Evolutionary conservation across 2,329 filamentous ascomycete genomes (phyloP).

Genomic region (Pezicula rhizophila): DNA sequence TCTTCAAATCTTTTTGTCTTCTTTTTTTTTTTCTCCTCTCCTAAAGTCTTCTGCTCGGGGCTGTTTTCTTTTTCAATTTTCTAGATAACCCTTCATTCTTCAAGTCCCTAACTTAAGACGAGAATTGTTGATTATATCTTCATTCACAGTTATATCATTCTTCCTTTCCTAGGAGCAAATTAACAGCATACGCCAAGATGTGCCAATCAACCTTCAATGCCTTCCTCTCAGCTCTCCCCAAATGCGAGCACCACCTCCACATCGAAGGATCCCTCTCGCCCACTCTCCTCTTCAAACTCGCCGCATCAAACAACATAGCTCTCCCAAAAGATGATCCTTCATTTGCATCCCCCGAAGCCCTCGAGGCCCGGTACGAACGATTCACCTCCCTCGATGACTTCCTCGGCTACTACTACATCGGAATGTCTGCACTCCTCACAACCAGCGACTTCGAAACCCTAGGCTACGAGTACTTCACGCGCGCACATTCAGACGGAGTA

Average conservation of each 20-base stretch:
- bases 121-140: no score
- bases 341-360: constrained; percentile 53
- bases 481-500: constrained; percentile 58
- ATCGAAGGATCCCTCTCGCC: constrained; percentile 71
- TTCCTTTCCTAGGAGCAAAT: no score
- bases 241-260: constrained; percentile 79
- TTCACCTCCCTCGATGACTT: constrained; percentile 74
- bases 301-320: constrained; percentile 56
- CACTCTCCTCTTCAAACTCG: constrained; percentile 62
- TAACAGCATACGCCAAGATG: constrained; percentile 11
- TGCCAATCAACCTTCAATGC: constrained; percentile 25
- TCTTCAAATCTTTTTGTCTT: background rate
- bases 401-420: constrained; percentile 72
- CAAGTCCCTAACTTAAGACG: background rate
- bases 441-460: constrained; percentile 66
- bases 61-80: background rate
- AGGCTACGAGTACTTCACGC: constrained; percentile 64
- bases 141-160: no score
- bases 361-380: constrained; percentile 56
- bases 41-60: background rate
- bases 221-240: constrained; percentile 62
- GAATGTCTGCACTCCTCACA: constrained; percentile 62
- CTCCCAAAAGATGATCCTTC: constrained; percentile 55
- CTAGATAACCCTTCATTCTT: background rate
- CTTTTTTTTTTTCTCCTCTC: background rate